phyloP scores from a whole-genome alignment of 1,284 basidiomycete genomes.

The Hymenochaete sp. region DNA sequence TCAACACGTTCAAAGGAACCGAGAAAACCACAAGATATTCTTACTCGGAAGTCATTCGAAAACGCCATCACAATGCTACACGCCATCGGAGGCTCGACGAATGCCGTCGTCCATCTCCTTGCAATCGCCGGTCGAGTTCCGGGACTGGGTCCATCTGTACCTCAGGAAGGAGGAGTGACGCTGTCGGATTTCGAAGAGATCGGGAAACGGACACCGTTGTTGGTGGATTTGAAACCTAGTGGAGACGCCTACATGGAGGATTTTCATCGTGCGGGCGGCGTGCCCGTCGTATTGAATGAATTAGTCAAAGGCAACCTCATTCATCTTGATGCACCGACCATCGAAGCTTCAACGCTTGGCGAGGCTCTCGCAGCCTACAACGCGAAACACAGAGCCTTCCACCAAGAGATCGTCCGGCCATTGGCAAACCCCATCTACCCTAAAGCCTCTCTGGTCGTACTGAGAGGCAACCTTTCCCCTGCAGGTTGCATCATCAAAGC shows the following conservation, averaged over 20 bases:
- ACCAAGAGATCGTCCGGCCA: constrained; percentile 26
- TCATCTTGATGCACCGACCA: constrained; percentile 25
- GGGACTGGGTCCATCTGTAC: constrained; percentile 23
- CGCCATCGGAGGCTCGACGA: constrained; percentile 35
- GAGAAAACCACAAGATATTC: constrained; percentile 29
- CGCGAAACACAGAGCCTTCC: constrained; percentile 10
- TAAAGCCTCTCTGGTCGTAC: constrained; percentile 23
- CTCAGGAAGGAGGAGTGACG: constrained; percentile 22
- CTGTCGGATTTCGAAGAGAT: constrained; percentile 33
- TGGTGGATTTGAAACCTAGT: constrained; percentile 35
- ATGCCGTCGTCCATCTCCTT: constrained; percentile 34
- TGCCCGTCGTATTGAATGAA: constrained; percentile 26
- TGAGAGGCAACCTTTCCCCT: constrained; percentile 29
- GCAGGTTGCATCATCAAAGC: constrained; percentile 27
- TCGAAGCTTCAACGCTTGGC: constrained; percentile 29
- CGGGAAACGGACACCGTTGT: constrained; percentile 29
- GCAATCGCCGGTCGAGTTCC: constrained; percentile 32
- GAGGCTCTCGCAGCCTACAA: constrained; percentile 23
- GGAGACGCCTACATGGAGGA: constrained; percentile 36
- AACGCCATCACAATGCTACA: constrained; percentile 35
- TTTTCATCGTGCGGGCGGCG: constrained; percentile 33
- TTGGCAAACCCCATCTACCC: constrained; percentile 24
- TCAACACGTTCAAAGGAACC: constrained; percentile 14
- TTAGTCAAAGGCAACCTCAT: constrained; percentile 21
- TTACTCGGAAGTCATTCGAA: constrained; percentile 32